Evolutionary conservation across 1,284 basidiomycete species (phyloP).

Genomic region (Lignosus rhinocerotis): DNA sequence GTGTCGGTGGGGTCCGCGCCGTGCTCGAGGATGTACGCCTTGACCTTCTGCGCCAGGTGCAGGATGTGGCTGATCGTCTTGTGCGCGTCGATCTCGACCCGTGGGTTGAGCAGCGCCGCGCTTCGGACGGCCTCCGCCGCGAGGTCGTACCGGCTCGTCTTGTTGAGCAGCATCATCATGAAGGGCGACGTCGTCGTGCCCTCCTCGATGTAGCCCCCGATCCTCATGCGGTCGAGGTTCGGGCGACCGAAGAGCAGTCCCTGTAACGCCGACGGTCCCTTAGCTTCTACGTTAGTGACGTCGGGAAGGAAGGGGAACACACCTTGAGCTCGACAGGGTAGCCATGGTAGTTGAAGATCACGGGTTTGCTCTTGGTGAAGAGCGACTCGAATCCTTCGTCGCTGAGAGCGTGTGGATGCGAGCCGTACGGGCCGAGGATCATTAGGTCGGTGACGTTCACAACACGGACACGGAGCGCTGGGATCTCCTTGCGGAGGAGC

Average conservation of each 20-base stretch:
- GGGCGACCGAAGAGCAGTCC: slow-evolving; percentile 63
- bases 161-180: slow-evolving; percentile 74
- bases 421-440: slow-evolving; percentile 66
- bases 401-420: slow-evolving; percentile 78
- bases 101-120: slow-evolving; percentile 50
- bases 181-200: slow-evolving; percentile 72
- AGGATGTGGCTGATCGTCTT: slow-evolving; percentile 50
- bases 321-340: slow-evolving; percentile 64
- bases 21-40: slow-evolving; percentile 53
- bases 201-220: slow-evolving; percentile 65
- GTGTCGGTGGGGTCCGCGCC: slow-evolving; percentile 55
- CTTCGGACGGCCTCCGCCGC: slow-evolving; percentile 58
- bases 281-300: neutral
- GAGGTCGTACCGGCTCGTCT: slow-evolving; percentile 64
- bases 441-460: slow-evolving; percentile 84
- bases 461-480: slow-evolving; percentile 72
- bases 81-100: slow-evolving; percentile 55
- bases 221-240: slow-evolving; percentile 47
- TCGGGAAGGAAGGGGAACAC: neutral
- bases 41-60: slow-evolving; percentile 57
- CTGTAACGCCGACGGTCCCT: slow-evolving; percentile 26
- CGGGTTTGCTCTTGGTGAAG: slow-evolving; percentile 69
- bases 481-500: slow-evolving; percentile 63
- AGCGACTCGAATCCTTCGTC: slow-evolving; percentile 65
- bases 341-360: slow-evolving; percentile 87